Conservation (phyloP, 768 basidiomycete species). For the Gelatoporia subvermispora region DNA sequence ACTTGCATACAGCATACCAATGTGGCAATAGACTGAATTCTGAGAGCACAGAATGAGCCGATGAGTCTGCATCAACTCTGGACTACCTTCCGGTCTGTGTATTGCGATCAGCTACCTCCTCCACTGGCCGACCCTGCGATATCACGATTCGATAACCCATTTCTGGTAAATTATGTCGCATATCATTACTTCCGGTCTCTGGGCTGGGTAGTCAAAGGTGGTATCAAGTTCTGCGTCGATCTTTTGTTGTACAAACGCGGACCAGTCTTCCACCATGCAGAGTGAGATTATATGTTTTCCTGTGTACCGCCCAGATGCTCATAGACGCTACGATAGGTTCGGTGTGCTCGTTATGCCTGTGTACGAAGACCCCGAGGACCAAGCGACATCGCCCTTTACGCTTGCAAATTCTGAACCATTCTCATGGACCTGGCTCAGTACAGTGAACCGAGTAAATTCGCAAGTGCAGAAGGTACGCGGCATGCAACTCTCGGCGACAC, state of each 20-base stretch:
- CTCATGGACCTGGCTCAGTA: constrained; percentile 95
- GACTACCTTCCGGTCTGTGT: constrained; percentile 54
- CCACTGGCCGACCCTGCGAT: constrained; percentile 3
- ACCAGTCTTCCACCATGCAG: constrained; percentile 92
- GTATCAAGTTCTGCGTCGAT: constrained; percentile 97
- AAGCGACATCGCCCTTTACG: constrained; percentile 54
- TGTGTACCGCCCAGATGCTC: background rate
- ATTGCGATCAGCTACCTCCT: constrained; percentile 32
- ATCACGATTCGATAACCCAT: constrained; percentile 80
- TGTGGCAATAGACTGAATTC: background rate
- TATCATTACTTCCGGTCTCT: constrained; percentile 96
- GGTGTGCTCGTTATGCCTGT: constrained; percentile 87
- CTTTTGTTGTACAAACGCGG: constrained; percentile 92
- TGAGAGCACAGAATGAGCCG: constrained; percentile 39
- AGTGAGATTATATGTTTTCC: constrained; percentile 47
- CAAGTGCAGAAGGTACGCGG: constrained; percentile 87
- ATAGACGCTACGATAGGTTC: constrained; percentile 51
- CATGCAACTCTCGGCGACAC: too few species aligned
- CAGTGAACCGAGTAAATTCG: constrained; percentile 92
- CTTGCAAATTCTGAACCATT: constrained; percentile 68
- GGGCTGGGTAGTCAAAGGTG: constrained; percentile 95
- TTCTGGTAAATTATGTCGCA: constrained; percentile 81
- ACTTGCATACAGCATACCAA: constrained; percentile 18
- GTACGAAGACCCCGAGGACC: constrained; percentile 80
- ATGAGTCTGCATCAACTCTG: constrained; percentile 58